Percentiles rank a stretch among this genome's conserved stretches.
Conservation (phyloP, 805 yeast genomes). For the Pachysolen tannophilus region DNA sequence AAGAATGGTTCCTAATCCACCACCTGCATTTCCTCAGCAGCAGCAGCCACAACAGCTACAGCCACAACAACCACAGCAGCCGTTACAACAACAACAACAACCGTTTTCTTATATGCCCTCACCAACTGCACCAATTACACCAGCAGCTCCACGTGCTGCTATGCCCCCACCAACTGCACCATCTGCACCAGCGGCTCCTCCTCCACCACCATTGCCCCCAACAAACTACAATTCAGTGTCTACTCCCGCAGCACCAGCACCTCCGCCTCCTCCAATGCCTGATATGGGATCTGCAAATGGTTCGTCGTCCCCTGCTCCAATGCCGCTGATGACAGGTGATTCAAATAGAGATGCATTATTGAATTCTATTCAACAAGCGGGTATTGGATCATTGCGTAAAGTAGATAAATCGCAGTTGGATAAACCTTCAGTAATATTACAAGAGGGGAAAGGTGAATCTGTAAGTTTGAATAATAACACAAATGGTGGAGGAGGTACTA, state of each 20-base stretch:
- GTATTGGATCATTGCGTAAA: constrained; percentile 59
- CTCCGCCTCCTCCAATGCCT: constrained; percentile 28
- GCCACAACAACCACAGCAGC: constrained; percentile 34
- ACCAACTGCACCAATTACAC: constrained; percentile 11
- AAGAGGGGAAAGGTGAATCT: constrained; percentile 63
- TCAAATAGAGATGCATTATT: constrained; percentile 72
- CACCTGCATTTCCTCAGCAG: constrained; percentile 17
- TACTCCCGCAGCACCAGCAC: constrained; percentile 17
- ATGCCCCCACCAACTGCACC: constrained; percentile 10
- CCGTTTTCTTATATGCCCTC: constrained; percentile 16
- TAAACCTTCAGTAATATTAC: constrained; percentile 63
- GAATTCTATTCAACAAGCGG: constrained; percentile 80
- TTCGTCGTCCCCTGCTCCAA: constrained; percentile 38
- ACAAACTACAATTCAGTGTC: constrained; percentile 4
- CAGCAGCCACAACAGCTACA: constrained; percentile 13
- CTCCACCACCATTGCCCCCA: constrained; percentile 21
- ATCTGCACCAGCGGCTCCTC: constrained; percentile 18
- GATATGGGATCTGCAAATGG: constrained; percentile 20
- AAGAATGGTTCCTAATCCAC: constrained; percentile 4
- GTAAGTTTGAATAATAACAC: constrained; percentile 27
- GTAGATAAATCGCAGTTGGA: constrained; percentile 82
- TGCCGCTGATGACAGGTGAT: constrained; percentile 33
- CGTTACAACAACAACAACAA: constrained; percentile 17
- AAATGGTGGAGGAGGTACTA: constrained; percentile 27
- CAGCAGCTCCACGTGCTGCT: constrained; percentile 7